Base-by-base conservation (phyloP, 192 early-diverging fungal species). In the Coemansia nantahalensis region DNA sequence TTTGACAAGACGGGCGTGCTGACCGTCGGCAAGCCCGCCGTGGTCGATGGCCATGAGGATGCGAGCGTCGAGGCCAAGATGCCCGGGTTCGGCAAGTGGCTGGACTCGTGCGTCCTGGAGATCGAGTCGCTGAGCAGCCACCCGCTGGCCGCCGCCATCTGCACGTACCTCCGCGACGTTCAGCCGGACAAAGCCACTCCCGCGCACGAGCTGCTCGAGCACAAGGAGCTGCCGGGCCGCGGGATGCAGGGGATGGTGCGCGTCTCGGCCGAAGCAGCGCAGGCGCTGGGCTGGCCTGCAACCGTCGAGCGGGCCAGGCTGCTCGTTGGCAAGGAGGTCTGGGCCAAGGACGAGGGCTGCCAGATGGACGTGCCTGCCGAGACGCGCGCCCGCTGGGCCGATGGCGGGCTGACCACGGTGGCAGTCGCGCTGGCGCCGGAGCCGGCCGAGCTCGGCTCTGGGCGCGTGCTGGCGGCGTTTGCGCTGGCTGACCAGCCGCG, bases 1-100 rank as follows among this genome's bases (percentile, higher is more conserved):
- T 97, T 97, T 79, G 96, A 99, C 78, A 99, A 99, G 75, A 99
- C 96, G 2, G 96, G 96, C 33, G 97, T 94, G 0, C 59, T 99
- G 36, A 99, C 96, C 7, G 62, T 80, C 19, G 96, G 89, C 23
- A 82, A 85, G 59, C 67, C 88, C 23, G 72, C 79, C 5, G 83
- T 90, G 4, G 73, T 78, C 0, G 78, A 75, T 32, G 71, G 43
- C 55, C 50, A 79, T 28, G 54, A 33, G 55, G 31, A 28, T 30
- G 33, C 22, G 1, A 18, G 14, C 8, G 4, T 22, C 17, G 8
- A 7, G 14, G 7, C 26, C 13, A 2, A 14, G 23, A 10, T 31
- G 4, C 24, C 12, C 56, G 89, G 32, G 65, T 86, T 61, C 45
- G 59, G 19, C 62, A 15, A 53, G 19, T 73, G 70, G 70, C 58